These are phyloP conservation scores for Diaporthe destruens DNA, from an alignment of 2,329 filamentous ascomycete species.

Conservation along the genomic window DNA sequence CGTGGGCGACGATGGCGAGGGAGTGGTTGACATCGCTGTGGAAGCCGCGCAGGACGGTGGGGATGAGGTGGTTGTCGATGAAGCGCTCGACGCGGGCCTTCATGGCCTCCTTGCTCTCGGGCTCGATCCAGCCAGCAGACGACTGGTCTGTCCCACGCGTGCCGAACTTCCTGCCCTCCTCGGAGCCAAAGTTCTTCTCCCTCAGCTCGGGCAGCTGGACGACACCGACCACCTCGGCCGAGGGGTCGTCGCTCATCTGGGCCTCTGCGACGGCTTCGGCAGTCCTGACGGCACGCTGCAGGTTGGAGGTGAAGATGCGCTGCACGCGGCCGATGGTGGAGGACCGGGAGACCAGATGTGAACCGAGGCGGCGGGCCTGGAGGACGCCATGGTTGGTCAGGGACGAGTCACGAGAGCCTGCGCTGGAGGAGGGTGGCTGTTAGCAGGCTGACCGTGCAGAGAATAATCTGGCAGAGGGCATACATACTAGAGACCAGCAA, in stretches of 20 bases:
- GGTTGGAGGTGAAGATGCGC: constrained; percentile 82
- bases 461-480: constrained; percentile 46
- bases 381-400: constrained; percentile 86
- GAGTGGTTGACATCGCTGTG: constrained; percentile 50
- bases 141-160: constrained; percentile 46
- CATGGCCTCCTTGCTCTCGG: constrained; percentile 79
- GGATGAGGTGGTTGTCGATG: constrained; percentile 70
- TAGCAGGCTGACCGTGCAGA: constrained; percentile 61
- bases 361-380: constrained; percentile 79
- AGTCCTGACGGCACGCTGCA: constrained; percentile 80
- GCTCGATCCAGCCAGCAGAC: constrained; percentile 44
- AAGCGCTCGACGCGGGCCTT: constrained; percentile 73
- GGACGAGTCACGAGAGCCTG: constrained; percentile 83
- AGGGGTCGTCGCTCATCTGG: constrained; percentile 52
- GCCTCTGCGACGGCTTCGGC: constrained; percentile 74
- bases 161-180: constrained; percentile 74
- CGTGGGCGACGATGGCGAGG: constrained; percentile 83
- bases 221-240: constrained; percentile 43
- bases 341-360: constrained; percentile 63
- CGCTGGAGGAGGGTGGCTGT: constrained; percentile 58
- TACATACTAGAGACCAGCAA: constrained; percentile 81
- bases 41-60: constrained; percentile 30
- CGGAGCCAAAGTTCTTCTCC: constrained; percentile 81
- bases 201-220: constrained; percentile 65
- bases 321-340: constrained; percentile 56